These are phyloP conservation scores for Elsinoe australis DNA, from an alignment of 2,329 filamentous ascomycete genomes.

Conservation along the genomic window DNA sequence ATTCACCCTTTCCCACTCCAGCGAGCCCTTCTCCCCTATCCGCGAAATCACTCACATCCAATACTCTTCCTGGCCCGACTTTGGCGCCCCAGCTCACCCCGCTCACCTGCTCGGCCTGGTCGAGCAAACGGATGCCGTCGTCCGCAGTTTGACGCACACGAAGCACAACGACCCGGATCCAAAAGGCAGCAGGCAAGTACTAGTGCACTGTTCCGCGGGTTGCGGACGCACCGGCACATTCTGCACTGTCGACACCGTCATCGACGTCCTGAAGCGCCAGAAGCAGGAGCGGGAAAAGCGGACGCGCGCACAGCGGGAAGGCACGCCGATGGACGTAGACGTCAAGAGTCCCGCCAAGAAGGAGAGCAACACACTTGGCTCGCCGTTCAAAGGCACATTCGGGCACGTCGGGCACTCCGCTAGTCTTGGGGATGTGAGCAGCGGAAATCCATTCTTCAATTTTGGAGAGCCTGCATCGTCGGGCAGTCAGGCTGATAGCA, in stretches of 20 bases:
- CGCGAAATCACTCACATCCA: slow-evolving; percentile 92
- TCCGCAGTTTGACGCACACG: slow-evolving; percentile 42
- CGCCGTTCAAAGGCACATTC: slow-evolving; percentile 5
- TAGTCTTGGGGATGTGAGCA: slow-evolving; percentile 23
- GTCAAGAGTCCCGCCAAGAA: slow-evolving; percentile 8
- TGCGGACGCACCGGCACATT: slow-evolving; percentile 95
- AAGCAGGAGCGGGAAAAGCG: slow-evolving; percentile 28
- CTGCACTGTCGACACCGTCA: slow-evolving; percentile 89
- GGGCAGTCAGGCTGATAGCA: not conserved
- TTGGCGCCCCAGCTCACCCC: slow-evolving; percentile 84
- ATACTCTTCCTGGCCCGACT: slow-evolving; percentile 95
- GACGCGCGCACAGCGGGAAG: slow-evolving; percentile 17
- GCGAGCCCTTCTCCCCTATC: slow-evolving; percentile 73
- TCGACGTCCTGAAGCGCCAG: slow-evolving; percentile 89
- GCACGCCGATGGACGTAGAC: slow-evolving; percentile 41
- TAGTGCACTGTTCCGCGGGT: slow-evolving; percentile 93
- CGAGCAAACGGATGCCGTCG: slow-evolving; percentile 75
- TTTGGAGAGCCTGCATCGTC: not conserved
- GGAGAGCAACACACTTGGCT: not conserved
- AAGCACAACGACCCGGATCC: slow-evolving; percentile 41
- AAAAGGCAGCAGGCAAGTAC: slow-evolving; percentile 55
- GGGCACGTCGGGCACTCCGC: slow-evolving; percentile 16
- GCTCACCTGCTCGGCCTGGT: slow-evolving; percentile 79
- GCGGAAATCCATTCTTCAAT: slow-evolving; percentile 20
- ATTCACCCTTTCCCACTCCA: slow-evolving; percentile 70